Percentiles rank a stretch among this genome's conserved stretches.
phyloP scores from a whole-genome alignment of 2,329 filamentous ascomycete genomes.

The Alternaria atra region DNA sequence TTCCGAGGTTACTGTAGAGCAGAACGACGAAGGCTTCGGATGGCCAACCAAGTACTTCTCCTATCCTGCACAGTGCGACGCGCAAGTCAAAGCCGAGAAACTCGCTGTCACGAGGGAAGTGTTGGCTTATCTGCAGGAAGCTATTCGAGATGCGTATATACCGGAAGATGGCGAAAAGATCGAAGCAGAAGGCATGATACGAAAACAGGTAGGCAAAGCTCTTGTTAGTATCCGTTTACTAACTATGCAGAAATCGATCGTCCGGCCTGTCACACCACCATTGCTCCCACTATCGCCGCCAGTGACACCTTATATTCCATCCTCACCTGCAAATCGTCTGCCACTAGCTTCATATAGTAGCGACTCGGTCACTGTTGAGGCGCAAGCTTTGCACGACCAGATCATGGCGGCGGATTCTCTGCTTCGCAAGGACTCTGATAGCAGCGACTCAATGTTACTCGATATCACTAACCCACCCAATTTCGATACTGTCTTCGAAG shows the following conservation, averaged over 20 bases:
- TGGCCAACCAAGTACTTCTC: constrained; percentile 52
- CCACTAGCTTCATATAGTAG: constrained; percentile 50
- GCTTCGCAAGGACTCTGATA: constrained; percentile 41
- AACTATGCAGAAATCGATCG: constrained; percentile 33
- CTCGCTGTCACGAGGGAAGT: constrained; percentile 49
- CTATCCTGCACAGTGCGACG: constrained; percentile 37
- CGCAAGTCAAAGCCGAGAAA: constrained; percentile 47
- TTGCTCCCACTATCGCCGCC: constrained; percentile 57
- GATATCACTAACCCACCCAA: constrained; percentile 36
- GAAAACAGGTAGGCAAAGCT: constrained; percentile 33
- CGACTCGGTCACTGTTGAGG: constrained; percentile 47
- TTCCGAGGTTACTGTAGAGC: constrained; percentile 47
- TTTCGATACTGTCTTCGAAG: constrained; percentile 28
- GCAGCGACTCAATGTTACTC: constrained; percentile 45
- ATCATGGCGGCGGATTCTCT: constrained; percentile 48
- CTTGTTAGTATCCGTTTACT: constrained; percentile 21
- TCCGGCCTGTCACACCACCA: constrained; percentile 56
- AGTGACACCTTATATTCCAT: constrained; percentile 50
- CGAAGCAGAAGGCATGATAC: constrained; percentile 21
- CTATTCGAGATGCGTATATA: constrained; percentile 36
- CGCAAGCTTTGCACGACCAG: constrained; percentile 42
- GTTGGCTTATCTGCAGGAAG: constrained; percentile 49
- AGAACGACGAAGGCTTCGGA: constrained; percentile 55
- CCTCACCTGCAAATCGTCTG: constrained; percentile 50
- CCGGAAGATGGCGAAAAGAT: constrained; percentile 32